Evolutionary conservation across 2,329 filamentous ascomycete genomes (phyloP), one percentile per base, ranked within the genome.

Genomic region (Scopulariopsis brevicaulis): DNA sequence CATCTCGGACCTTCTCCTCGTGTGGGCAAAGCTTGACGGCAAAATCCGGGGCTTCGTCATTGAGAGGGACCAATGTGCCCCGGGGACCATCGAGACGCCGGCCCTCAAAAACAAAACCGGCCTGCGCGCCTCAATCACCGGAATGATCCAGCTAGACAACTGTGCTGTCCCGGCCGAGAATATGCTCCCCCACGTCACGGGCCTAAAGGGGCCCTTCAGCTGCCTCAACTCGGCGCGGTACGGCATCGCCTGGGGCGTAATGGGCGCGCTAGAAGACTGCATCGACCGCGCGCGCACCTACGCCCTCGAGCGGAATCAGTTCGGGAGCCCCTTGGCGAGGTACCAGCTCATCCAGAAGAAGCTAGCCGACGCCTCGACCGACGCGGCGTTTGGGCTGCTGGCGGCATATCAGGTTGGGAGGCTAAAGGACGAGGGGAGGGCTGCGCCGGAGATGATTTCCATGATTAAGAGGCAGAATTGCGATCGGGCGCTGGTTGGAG

Each of bases 291-390:
- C 94, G 4, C 81, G 93, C 61, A 84, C 85, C 15, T 99, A 99
- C 69, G 84, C 92, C 20, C 75, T 99, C 55, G 92, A 96, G 71
- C 81, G 94, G 62, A 93, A 87, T 74, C 94, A 99, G 72, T 99
- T 99, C 82, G 96, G 95, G 76, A 97, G 97, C 71, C 92, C 93
- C 0, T 79, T 99, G 57, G 94, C 93, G 46, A 95, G 89, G 71
- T 99, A 99, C 69, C 94, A 99, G 76, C 84, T 99, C 15, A 82
- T 99, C 56, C 94, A 99, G 78, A 96, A 96, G 83, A 99, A 99
- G 77, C 78, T 99, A 61, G 88, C 93, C 0, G 94, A 99, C 71
- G 94, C 94, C 1, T 79, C 83, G 4, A 96, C 93, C 1, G 94
- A 97, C 70, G 90, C 89, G 2, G 88, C 92, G 1, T 97, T 89